Evolutionary conservation across 331 rosid genomes (phyloP), one percentile per base, ranked within the genome.

Genomic region (Telfairia occidentalis): DNA sequence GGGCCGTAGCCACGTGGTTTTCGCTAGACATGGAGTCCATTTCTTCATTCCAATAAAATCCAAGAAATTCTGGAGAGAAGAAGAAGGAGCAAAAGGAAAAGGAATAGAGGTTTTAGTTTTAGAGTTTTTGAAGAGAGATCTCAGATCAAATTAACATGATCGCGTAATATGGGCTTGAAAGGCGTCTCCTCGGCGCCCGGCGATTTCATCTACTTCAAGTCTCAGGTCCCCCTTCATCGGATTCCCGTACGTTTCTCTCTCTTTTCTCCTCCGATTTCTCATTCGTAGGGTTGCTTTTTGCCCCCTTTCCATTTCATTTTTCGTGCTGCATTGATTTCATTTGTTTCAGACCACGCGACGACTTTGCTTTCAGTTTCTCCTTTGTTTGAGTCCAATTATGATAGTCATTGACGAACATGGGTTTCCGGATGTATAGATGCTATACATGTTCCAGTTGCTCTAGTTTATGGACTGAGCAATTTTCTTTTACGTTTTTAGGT

Each of bases 181-280:
- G 96, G 96, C 89, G 89, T 84, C 82, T 86, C 86, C 78, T 92
- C 99, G 92, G 93, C 96, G 86, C 97, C 99, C 81, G 99, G 99
- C 71, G 99, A 95, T 87, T 92, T 85, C 90, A 80, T 90, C 84
- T 84, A 95, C 88, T 95, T 95, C 93, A 95, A 92, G 91, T 95
- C 99, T 70, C 99, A 90, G 83, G 96, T 92, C 64, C 98, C 98
- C 78, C 96, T 92, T 78, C 98, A 92, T 79, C 90, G 86, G 88
- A 92, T 92, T 84, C 96, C 96, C 0, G 99, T 95, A 88, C 8
- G 87, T 82, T 66, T 71, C 82, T 55, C 34, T 52, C 71, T 24
- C 9, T 9, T 71, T 38, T 24, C 71, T 21, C 29, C 66, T 76
- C 69, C 70, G 69, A 66, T 24, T 52, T 55, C 72, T 9, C 18